A percentile compares a stretch with the other conserved stretches of the same genome.
Evolutionary conservation across 2,329 filamentous ascomycete genomes (phyloP).

Genomic region (Hymenoscyphus fructigenus): DNA sequence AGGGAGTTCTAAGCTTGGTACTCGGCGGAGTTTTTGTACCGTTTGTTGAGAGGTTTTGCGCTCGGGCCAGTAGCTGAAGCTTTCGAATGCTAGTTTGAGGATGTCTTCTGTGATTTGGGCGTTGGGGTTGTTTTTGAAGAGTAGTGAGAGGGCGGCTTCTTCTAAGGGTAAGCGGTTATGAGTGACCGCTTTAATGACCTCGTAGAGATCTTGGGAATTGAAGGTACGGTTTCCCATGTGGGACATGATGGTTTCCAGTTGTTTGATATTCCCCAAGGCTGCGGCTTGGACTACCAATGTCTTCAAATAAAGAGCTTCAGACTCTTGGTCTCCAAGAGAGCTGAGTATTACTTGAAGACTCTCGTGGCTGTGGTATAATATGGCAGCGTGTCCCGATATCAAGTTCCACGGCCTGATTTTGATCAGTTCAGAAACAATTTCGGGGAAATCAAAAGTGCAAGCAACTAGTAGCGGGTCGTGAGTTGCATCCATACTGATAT

Average conservation of each 20-base stretch:
- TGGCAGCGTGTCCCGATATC: neutral
- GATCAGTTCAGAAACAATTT: neutral
- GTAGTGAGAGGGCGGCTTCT: neutral
- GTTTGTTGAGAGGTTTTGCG: neutral
- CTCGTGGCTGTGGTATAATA: neutral
- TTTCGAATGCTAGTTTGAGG: neutral
- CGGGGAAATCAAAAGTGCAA: neutral
- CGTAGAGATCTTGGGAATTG: neutral
- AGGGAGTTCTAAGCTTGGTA: neutral
- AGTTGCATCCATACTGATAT: neutral
- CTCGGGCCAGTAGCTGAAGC: neutral
- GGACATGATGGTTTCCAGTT: neutral
- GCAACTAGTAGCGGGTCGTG: neutral
- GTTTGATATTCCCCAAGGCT: neutral
- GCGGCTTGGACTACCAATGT: neutral
- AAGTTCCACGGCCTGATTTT: neutral
- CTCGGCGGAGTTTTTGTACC: neutral
- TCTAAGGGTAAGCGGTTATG: neutral
- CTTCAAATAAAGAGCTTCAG: neutral
- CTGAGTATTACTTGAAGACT: neutral
- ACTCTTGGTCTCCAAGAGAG: neutral
- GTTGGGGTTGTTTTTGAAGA: neutral
- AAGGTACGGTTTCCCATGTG: neutral
- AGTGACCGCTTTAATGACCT: neutral
- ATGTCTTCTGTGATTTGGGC: neutral